Evolutionary conservation across 805 yeast species (phyloP).

Genomic region (Suhomyces sp.): DNA sequence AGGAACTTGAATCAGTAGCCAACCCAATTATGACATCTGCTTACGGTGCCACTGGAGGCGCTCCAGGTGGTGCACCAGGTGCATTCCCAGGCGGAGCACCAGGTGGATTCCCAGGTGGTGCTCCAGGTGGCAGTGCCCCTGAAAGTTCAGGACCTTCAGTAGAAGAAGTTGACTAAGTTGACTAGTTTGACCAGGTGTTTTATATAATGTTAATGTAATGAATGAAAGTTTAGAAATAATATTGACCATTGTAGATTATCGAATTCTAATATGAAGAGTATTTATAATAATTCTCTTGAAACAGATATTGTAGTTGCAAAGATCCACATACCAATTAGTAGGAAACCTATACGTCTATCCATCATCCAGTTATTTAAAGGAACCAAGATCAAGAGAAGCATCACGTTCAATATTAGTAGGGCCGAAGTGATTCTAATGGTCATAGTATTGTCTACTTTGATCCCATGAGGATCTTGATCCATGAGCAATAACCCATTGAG

Average conservation of each 20-base stretch:
- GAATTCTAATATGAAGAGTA: no score
- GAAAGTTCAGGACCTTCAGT: conserved; percentile 38
- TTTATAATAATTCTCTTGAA: conserved; percentile 16
- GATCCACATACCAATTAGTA: conserved; percentile 31
- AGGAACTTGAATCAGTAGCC: conserved; percentile 40
- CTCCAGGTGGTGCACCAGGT: conserved; percentile 42
- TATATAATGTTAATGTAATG: neutral
- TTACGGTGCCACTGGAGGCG: conserved; percentile 26
- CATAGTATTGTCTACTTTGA: conserved; percentile 15
- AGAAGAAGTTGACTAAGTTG: conserved; percentile 37
- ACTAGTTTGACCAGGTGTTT: neutral
- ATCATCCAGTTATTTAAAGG: conserved; percentile 29
- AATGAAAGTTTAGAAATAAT: no score
- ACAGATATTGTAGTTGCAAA: conserved; percentile 25
- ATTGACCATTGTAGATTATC: no score
- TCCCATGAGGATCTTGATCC: conserved; percentile 8
- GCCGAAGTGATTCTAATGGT: conserved; percentile 21
- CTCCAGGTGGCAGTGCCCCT: conserved; percentile 17
- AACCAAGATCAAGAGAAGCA: conserved; percentile 17
- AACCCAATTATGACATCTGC: conserved; percentile 39
- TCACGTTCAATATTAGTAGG: conserved; percentile 21
- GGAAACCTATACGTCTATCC: conserved; percentile 31
- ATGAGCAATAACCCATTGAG: conserved; percentile 52
- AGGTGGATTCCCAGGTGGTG: conserved; percentile 7
- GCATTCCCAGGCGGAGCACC: conserved; percentile 45